phyloP scores from a whole-genome alignment of 78 protist genomes.

The Chrysochromulina parva region DNA sequence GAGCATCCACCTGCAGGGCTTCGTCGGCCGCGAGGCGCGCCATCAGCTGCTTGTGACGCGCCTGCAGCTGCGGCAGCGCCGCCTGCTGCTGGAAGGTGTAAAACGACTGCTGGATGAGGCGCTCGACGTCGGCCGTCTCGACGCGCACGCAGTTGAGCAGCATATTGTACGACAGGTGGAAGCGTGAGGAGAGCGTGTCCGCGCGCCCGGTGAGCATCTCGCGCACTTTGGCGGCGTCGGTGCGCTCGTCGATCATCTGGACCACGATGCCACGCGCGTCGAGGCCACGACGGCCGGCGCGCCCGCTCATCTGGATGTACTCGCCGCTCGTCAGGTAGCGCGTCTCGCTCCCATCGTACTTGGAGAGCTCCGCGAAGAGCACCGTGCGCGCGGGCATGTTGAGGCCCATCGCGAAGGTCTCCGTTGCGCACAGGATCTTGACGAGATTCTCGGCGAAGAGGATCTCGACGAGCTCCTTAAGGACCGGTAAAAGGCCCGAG shows the following conservation, averaged over 20 bases:
- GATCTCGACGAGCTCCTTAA: constrained; percentile 74
- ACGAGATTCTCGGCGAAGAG: constrained; percentile 53
- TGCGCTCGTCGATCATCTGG: constrained; percentile 81
- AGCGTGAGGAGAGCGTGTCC: constrained; percentile 81
- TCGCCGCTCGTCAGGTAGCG: constrained; percentile 66
- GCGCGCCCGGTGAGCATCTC: constrained; percentile 87
- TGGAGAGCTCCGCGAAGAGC: constrained; percentile 68
- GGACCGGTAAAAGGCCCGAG: constrained; percentile 72
- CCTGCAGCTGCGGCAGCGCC: constrained; percentile 61
- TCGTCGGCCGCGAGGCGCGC: neutral
- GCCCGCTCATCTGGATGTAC: constrained; percentile 84
- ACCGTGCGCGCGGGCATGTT: constrained; percentile 91
- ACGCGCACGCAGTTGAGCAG: constrained; percentile 87
- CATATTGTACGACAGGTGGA: constrained; percentile 91
- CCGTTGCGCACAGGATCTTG: constrained; percentile 74
- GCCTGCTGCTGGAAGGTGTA: constrained; percentile 81
- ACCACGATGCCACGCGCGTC: constrained; percentile 87
- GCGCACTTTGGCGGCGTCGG: constrained; percentile 72
- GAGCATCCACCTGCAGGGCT: neutral
- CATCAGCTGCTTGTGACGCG: neutral
- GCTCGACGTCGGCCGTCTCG: constrained; percentile 83
- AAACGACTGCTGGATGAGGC: constrained; percentile 76
- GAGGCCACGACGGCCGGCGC: constrained; percentile 89
- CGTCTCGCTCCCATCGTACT: neutral
- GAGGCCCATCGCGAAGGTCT: constrained; percentile 85